A percentile compares a stretch with the other conserved stretches of the same genome.
Conservation (phyloP, 1,284 basidiomycete genomes). For the Naganishia albida region DNA sequence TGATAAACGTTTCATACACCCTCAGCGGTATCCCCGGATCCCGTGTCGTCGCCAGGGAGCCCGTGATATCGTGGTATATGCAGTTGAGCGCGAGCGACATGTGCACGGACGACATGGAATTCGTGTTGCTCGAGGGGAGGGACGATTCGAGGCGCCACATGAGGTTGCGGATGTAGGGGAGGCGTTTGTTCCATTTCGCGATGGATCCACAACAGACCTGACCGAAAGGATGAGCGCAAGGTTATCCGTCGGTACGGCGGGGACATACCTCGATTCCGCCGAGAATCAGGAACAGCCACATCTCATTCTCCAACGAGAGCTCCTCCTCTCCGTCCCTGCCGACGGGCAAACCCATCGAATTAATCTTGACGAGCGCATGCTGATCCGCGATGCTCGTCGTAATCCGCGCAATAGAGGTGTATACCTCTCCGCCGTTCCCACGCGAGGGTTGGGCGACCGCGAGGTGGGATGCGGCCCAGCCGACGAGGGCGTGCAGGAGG, state of each 20-base stretch:
- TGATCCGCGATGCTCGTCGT: conserved; percentile 40
- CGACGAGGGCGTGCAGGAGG: conserved; percentile 41
- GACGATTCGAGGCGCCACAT: conserved; percentile 26
- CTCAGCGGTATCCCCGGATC: conserved; percentile 39
- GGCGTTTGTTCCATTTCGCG: conserved; percentile 30
- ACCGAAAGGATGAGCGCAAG: background rate
- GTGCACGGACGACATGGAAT: conserved; percentile 32
- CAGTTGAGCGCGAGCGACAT: conserved; percentile 39
- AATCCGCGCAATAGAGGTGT: conserved; percentile 39
- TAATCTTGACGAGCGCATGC: conserved; percentile 37
- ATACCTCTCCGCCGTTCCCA: conserved; percentile 38
- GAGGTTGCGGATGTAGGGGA: conserved; percentile 32
- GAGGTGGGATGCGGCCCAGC: conserved; percentile 42
- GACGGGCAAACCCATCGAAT: conserved; percentile 34
- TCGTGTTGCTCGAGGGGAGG: conserved; percentile 19
- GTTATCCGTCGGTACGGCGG: too few species aligned
- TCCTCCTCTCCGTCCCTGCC: conserved; percentile 31
- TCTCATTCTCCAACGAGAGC: conserved; percentile 38
- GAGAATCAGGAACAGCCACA: conserved; percentile 43
- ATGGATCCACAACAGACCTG: conserved; percentile 31
- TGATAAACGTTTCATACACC: conserved; percentile 39
- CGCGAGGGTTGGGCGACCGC: conserved; percentile 32
- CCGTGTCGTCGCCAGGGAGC: conserved; percentile 35
- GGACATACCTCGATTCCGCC: conserved; percentile 41
- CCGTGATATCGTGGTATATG: conserved; percentile 42